Evolutionary conservation across 75 land plant species (phyloP), one percentile per base, ranked within the genome.

Genomic region (Sequoiadendron giganteum): DNA sequence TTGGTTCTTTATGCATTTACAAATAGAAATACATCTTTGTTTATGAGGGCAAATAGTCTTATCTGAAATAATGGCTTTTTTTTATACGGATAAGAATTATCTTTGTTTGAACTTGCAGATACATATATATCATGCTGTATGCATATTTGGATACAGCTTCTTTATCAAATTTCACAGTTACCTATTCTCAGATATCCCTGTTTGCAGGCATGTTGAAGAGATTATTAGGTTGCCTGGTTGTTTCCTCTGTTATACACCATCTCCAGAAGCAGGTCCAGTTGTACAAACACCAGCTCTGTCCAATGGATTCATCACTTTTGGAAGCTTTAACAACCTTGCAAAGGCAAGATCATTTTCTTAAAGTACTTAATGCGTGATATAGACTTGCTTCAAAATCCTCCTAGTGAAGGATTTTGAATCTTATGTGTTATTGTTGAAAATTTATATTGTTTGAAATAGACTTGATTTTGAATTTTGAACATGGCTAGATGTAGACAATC

Each of bases 261-360:
- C 99, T 30, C 90, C 95, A 88, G 99, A 98, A 89, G 95, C 99
- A 61, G 99, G 99, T 40, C 93, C 96, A 32, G 93, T 98, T 84
- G 93, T 88, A 58, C 94, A 90, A 82, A 89, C 99, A 78, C 99
- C 99, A 19, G 99, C 96, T 85, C 87, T 98, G 55, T 87, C 93
- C 25, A 98, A 98, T 92, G 99, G 99, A 73, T 97, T 98, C 88
- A 80, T 97, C 73, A 98, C 99, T 25, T 98, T 98, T 91, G 99
- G 99, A n/a, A 97, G 99, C 91, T 98, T 98, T 85, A 98, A 98
- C 87, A 98, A 98, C 91, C 92, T 98, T 49, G 99, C 99, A 38
- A 98, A 98, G 99, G 99, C 95, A 89, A 85, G 72, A 21, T 58
- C 14, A 68, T 14, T 85, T 32, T 52, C 45, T 49, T 58, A 40